Evolutionary conservation across 257 asterid species (phyloP), one percentile per base, ranked within the genome.

Genomic region (Capsicum chinense): DNA sequence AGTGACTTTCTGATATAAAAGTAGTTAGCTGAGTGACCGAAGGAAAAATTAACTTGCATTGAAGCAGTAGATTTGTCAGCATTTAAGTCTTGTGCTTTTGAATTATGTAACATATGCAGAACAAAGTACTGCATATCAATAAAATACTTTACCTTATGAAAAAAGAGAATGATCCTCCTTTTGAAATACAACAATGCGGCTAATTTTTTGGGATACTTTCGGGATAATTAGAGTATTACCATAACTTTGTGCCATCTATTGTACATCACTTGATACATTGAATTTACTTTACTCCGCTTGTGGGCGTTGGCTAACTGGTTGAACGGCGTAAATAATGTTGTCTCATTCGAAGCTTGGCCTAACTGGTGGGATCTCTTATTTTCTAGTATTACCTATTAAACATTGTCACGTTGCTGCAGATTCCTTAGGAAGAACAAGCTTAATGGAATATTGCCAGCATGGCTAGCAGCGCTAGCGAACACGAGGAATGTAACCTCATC

Each of bases 361-460:
- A 15, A 37, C 54, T 15, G 54, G 78, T 15, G 52, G 47, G 54
- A 39, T 39, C 39, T 3, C 78, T 0, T 14, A 69, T 69, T 39
- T 39, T 69, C 78, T 69, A 69, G 26, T 69, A 39, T 69, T 39
- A 69, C 78, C 33, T 50, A 14, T 39, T 37, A 44, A 17, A 9
- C 57, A 71, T 71, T 44, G 0, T 71, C 57, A 17, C 10, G 12
- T 70, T 79, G 26, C 56, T 71, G 35, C 79, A 85, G 87, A 59
- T 85, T 71, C 47, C 85, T 85, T 14, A 58, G 83, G 58, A 12
- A 56, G 10, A 85, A 85, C 85, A 85, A 85, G 35, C 85, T 81
- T 54, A 82, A 17, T 33, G 58, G 47, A 37, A 12, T 50, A 19
- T 54, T 85, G 26, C 87, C 87, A 17, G 78, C 21, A 48, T 85